phyloP scores from a whole-genome alignment of 2,329 filamentous ascomycete genomes.

The Ophiostoma ips region DNA sequence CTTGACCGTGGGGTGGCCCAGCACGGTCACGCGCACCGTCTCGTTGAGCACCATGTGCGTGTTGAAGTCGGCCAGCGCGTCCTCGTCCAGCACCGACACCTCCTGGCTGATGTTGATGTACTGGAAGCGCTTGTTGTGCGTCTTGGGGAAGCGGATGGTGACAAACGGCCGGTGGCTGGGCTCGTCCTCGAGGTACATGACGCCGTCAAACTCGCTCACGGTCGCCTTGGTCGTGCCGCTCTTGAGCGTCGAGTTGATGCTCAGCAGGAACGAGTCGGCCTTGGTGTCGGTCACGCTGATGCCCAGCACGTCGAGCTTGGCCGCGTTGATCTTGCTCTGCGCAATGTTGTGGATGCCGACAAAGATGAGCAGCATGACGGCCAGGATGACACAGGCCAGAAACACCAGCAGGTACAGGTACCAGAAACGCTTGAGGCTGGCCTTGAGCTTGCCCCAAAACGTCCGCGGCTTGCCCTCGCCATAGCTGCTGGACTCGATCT shows the following conservation, averaged over 20 bases:
- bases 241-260: slow-evolving; percentile 41
- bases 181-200: slow-evolving; percentile 40
- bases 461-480: not conserved
- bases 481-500: no score
- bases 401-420: slow-evolving; percentile 44
- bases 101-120: slow-evolving; percentile 38
- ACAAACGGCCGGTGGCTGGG: slow-evolving; percentile 34
- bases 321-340: slow-evolving; percentile 40
- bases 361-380: slow-evolving; percentile 43
- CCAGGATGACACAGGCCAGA: slow-evolving; percentile 34
- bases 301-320: slow-evolving; percentile 36
- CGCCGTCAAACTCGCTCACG: slow-evolving; percentile 35
- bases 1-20: slow-evolving; percentile 37
- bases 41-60: slow-evolving; percentile 37
- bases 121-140: slow-evolving; percentile 33
- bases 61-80: slow-evolving; percentile 41
- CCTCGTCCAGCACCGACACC: slow-evolving; percentile 30
- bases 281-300: slow-evolving; percentile 36
- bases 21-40: slow-evolving; percentile 34
- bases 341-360: slow-evolving; percentile 43
- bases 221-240: slow-evolving; percentile 39
- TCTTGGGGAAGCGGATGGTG: slow-evolving; percentile 36
- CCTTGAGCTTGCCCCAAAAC: not conserved
- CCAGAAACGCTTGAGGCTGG: slow-evolving; percentile 43
- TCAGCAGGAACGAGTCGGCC: slow-evolving; percentile 31